Evolutionary conservation across 345 rosid species (phyloP).

Genomic region (Bruguiera sexangula): DNA sequence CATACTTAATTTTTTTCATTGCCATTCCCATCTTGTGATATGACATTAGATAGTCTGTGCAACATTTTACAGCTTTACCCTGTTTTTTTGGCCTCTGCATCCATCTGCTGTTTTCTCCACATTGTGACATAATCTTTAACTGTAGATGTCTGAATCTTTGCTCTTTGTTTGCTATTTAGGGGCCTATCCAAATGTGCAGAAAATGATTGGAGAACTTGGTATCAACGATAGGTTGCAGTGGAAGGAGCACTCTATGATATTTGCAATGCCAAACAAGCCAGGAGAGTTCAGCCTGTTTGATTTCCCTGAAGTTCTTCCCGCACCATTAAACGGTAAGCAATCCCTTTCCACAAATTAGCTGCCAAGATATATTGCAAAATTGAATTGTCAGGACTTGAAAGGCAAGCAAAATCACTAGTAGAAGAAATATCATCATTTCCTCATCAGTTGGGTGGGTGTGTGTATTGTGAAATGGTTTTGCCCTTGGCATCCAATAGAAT

Average conservation of each 20-base stretch:
- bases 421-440: too few species aligned
- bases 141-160: slow-evolving; percentile 9
- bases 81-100: too few species aligned
- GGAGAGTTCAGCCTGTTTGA: slow-evolving; percentile 96
- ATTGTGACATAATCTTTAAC: background rate
- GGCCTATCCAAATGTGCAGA: slow-evolving; percentile 92
- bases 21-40: background rate
- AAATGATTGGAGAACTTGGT: slow-evolving; percentile 89
- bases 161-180: slow-evolving; percentile 57
- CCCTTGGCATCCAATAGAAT: too few species aligned
- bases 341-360: background rate
- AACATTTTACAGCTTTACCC: too few species aligned
- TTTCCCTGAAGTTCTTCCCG: slow-evolving; percentile 77
- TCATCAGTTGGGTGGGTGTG: too few species aligned
- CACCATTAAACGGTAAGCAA: slow-evolving; percentile 82
- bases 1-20: background rate
- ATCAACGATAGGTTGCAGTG: slow-evolving; percentile 85
- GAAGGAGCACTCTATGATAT: slow-evolving; percentile 98
- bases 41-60: background rate
- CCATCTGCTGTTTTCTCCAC: background rate
- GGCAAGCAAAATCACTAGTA: too few species aligned
- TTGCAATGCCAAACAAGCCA: slow-evolving; percentile 95
- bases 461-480: too few species aligned
- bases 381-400: background rate
- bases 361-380: background rate